Base-by-base conservation (phyloP, 129 eudicot species). In the Flaveria brownii region DNA sequence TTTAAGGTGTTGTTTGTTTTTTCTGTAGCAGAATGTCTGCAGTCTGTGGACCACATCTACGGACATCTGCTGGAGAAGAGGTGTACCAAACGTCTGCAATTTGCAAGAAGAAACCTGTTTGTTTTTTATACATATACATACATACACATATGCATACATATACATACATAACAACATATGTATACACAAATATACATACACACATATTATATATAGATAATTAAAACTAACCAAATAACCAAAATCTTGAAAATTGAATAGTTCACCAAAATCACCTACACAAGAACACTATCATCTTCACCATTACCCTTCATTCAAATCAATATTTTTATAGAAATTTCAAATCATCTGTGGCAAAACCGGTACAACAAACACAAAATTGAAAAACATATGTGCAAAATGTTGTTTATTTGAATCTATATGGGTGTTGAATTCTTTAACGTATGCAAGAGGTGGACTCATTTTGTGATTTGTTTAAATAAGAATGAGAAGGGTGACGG, bases 371-470 rank as follows among this genome's bases (percentile, higher is more conserved):
- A 47, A 80, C 67, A 73, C 76, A 66, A 74, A 80, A 55, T 14
- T 74, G 75, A 54, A 66, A 74, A 80, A 65, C 74, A 80, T 73
- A 73, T 64, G 33, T 70, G 42, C 79, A 80, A 80, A 73, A 80
- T 36, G 68, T 26, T 39, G 46, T 62, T 11, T 41, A 28, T 39
- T 52, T 67, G 50, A 42, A 16, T 18, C 22, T 10, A n/a, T 47
- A 12, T 47, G 15, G 13, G n/a, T 62, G 18, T 18, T 41, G 70
- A 67, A 57, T 80, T 80, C 74, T 2, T 2, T 2, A 28, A 28
- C 0, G 0, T 28, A 3, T 28, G 30, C 30, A 28, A 28, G 30
- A 28, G 30, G 30, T 28, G 3, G 30, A 28, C 30, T 28, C 30
- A 28, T 28, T 28, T 28, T 28, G 30, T 28, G 30, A 28, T 2